Conservation (phyloP, 225 moss, liverwort and hornwort species). For the Ulota crispa region DNA sequence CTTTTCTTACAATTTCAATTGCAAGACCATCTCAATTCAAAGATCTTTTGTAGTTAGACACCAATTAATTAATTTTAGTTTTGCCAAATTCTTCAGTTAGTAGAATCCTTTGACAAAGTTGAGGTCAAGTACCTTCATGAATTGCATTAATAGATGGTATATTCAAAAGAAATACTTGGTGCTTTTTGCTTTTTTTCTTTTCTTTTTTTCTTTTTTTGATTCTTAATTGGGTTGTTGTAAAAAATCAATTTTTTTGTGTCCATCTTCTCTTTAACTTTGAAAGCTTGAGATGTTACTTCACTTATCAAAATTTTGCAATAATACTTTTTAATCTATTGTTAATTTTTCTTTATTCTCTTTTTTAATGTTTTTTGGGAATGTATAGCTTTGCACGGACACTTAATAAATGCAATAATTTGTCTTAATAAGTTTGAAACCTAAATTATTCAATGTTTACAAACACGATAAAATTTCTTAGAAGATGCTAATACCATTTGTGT, state of each 20-base stretch:
- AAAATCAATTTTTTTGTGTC: background rate
- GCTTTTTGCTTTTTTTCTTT: background rate
- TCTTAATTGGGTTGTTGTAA: background rate
- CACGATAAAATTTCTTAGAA: background rate
- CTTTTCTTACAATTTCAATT: too few species aligned
- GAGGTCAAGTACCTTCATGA: background rate
- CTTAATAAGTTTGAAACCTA: background rate
- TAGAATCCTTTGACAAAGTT: background rate
- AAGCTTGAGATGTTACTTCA: background rate
- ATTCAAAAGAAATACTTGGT: background rate
- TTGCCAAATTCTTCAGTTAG: accelerated
- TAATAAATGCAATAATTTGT: background rate
- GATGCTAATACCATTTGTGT: too few species aligned
- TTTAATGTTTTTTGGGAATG: background rate
- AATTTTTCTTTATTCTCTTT: background rate
- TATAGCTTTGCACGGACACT: background rate
- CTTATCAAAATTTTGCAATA: background rate
- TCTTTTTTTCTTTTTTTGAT: background rate
- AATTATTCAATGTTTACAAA: background rate
- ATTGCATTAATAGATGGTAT: background rate
- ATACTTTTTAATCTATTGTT: background rate
- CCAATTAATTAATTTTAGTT: background rate
- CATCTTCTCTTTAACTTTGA: background rate
- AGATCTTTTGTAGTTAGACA: background rate
- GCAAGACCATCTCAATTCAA: background rate